Percentiles rank a stretch among this genome's conserved stretches.
Conservation (phyloP, 352 stramenopile genomes). For the Phytopythium aichiense region DNA sequence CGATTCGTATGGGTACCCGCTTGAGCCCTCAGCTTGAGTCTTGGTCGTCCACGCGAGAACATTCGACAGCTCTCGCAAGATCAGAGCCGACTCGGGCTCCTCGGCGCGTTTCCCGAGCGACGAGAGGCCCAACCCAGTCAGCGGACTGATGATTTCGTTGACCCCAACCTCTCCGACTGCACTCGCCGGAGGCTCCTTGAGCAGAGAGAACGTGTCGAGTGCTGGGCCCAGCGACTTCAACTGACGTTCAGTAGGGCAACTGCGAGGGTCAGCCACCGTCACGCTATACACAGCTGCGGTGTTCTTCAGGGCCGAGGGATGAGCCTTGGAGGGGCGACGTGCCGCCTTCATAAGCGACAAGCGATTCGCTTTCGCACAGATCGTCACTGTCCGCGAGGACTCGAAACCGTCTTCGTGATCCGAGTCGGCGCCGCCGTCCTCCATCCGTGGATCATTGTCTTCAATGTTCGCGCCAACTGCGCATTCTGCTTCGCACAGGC, state of each 20-base stretch:
- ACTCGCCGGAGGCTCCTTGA: conserved; percentile 40
- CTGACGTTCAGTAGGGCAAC: background rate
- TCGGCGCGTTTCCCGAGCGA: conserved; percentile 36
- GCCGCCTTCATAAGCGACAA: background rate
- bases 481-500: conserved; percentile 11
- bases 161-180: conserved; percentile 18
- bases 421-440: conserved; percentile 19
- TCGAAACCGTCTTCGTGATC: conserved; percentile 57
- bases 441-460: conserved; percentile 1
- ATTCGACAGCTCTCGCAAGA: conserved; percentile 47
- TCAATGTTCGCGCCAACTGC: background rate
- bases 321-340: background rate
- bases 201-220: conserved; percentile 27
- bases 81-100: conserved; percentile 53
- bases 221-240: conserved; percentile 8
- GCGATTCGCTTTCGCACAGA: conserved; percentile 16
- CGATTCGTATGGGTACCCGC: conserved; percentile 24
- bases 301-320: background rate
- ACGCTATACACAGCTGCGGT: conserved; percentile 26
- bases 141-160: conserved; percentile 46
- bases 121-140: conserved; percentile 41
- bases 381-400: conserved; percentile 6
- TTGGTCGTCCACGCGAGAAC: conserved; percentile 53
- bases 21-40: background rate
- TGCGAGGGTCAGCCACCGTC: conserved; percentile 38